These are phyloP conservation scores for Zymoseptoria tritici DNA, from an alignment of 2,329 filamentous ascomycete genomes.

Conservation along the genomic window DNA sequence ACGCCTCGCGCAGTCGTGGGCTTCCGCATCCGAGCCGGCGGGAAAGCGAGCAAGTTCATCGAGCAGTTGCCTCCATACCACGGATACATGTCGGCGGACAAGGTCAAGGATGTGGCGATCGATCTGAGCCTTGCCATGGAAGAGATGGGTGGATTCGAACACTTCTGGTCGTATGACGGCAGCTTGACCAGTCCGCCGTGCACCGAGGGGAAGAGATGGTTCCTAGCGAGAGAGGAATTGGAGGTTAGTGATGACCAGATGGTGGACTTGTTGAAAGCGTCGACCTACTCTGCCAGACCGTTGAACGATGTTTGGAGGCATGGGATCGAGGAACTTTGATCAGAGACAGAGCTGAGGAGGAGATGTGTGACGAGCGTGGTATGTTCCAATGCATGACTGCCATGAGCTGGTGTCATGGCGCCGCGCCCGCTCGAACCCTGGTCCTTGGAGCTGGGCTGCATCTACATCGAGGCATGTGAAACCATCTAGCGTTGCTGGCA, in stretches of 20 bases:
- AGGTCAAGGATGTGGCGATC: slow-evolving; percentile 15
- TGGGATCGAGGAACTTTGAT: slow-evolving; percentile 31
- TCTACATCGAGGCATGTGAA: not conserved
- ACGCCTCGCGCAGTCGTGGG: slow-evolving; percentile 41
- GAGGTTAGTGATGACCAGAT: slow-evolving; percentile 43
- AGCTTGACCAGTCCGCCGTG: slow-evolving; percentile 43
- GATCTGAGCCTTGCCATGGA: slow-evolving; percentile 30
- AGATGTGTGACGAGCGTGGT: not conserved
- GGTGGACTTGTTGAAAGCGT: slow-evolving; percentile 40
- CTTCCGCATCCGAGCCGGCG: slow-evolving; percentile 41
- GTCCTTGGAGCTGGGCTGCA: not conserved
- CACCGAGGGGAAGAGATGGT: slow-evolving; percentile 42
- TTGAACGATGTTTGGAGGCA: slow-evolving; percentile 44
- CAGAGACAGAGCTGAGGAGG: not conserved
- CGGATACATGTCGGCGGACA: slow-evolving; percentile 17
- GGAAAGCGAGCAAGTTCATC: slow-evolving; percentile 35
- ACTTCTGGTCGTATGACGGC: slow-evolving; percentile 45
- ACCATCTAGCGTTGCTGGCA: no score
- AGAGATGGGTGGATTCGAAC: slow-evolving; percentile 34
- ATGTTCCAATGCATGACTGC: not conserved
- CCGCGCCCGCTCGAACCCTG: not conserved
- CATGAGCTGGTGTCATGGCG: not conserved
- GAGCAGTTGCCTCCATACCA: slow-evolving; percentile 32
- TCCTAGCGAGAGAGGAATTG: slow-evolving; percentile 36
- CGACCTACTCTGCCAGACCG: slow-evolving; percentile 39